These are phyloP conservation scores for Daldinia vernicosa DNA, from an alignment of 495 filamentous ascomycete species.

Conservation along the genomic window DNA sequence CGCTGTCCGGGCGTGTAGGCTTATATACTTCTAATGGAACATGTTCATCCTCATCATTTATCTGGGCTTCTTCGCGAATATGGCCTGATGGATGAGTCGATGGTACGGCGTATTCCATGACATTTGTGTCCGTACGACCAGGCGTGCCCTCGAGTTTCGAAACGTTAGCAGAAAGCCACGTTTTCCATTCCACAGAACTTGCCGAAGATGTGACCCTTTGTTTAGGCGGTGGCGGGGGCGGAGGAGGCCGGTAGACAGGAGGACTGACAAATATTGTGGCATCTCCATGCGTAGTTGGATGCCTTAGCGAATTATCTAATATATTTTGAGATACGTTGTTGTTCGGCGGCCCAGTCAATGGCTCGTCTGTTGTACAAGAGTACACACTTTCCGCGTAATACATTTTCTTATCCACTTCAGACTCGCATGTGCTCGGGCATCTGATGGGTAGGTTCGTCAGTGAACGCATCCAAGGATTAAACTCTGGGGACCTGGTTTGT, in stretches of 20 bases:
- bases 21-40: constrained; percentile 28
- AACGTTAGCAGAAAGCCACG: constrained; percentile 61
- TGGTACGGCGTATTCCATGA: constrained; percentile 51
- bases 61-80: constrained; percentile 68
- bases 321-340: constrained; percentile 13
- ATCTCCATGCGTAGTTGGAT: constrained; percentile 34
- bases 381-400: constrained; percentile 57
- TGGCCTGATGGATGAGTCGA: constrained; percentile 57
- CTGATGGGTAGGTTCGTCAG: constrained; percentile 42
- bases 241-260: constrained; percentile 37
- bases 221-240: constrained; percentile 37
- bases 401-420: constrained; percentile 46
- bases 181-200: constrained; percentile 64
- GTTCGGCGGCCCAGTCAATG: not conserved
- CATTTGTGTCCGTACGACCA: constrained; percentile 23
- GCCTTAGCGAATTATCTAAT: constrained; percentile 15
- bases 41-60: constrained; percentile 59
- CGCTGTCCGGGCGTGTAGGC: constrained; percentile 21
- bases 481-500: constrained; percentile 47
- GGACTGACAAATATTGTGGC: constrained; percentile 44
- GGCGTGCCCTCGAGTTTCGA: constrained; percentile 57
- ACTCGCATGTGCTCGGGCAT: constrained; percentile 43
- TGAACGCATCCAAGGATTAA: constrained; percentile 61
- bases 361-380: constrained; percentile 46
- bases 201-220: constrained; percentile 51